Evolutionary conservation across 2,329 filamentous ascomycete genomes (phyloP).

Genomic region (Fusarium oxysporum): DNA sequence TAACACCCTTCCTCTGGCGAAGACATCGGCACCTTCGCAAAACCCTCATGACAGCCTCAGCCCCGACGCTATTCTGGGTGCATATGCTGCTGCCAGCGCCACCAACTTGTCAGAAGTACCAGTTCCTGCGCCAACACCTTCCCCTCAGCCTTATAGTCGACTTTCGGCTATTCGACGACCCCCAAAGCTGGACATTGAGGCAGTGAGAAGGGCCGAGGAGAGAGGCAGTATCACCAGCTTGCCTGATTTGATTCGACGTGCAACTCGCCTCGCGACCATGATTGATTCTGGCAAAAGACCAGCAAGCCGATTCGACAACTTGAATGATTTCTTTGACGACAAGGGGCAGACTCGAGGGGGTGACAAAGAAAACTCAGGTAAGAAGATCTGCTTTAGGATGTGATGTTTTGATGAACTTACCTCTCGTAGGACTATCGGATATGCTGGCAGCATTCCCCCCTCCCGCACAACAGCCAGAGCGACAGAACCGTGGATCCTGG

Average conservation of each 20-base stretch:
- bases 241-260: slow-evolving; percentile 88
- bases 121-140: slow-evolving; percentile 43
- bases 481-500: slow-evolving; percentile 61
- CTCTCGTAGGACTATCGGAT: slow-evolving; percentile 68
- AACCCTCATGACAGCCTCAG: slow-evolving; percentile 47
- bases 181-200: slow-evolving; percentile 83
- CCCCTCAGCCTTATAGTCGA: slow-evolving; percentile 52
- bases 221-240: slow-evolving; percentile 92
- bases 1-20: slow-evolving; percentile 52
- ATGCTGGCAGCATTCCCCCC: slow-evolving; percentile 75
- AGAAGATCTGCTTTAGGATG: slow-evolving; percentile 31
- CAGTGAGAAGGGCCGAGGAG: slow-evolving; percentile 82
- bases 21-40: slow-evolving; percentile 26
- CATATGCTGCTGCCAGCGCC: slow-evolving; percentile 62
- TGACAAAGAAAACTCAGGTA: slow-evolving; percentile 57
- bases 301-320: slow-evolving; percentile 67
- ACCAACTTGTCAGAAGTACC: slow-evolving; percentile 53
- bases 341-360: slow-evolving; percentile 53
- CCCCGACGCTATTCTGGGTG: slow-evolving; percentile 61
- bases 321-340: slow-evolving; percentile 63
- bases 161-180: slow-evolving; percentile 72
- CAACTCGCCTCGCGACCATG: slow-evolving; percentile 86
- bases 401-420: slow-evolving; percentile 56
- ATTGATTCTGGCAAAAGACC: slow-evolving; percentile 83
- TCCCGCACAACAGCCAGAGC: slow-evolving; percentile 62